Evolutionary conservation across 2,329 filamentous ascomycete genomes (phyloP).

Genomic region (Aureobasidium zeae): DNA sequence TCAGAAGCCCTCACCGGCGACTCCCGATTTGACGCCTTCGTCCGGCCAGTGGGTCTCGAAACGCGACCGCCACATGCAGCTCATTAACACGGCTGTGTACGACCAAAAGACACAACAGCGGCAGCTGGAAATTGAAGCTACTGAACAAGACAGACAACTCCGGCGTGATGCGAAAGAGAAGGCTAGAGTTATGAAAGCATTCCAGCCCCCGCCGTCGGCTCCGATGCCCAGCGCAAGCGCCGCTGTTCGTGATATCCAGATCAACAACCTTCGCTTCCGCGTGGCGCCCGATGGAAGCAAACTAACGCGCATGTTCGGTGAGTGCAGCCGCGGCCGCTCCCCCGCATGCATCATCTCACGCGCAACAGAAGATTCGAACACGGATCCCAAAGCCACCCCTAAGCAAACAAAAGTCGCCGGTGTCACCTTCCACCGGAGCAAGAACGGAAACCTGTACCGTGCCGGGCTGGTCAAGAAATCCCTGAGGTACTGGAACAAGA

Average conservation of each 20-base stretch:
- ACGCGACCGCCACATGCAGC: constrained; percentile 38
- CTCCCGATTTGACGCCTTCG: constrained; percentile 2
- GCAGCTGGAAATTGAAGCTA: constrained; percentile 62
- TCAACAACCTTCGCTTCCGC: constrained; percentile 65
- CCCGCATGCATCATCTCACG: constrained; percentile 20
- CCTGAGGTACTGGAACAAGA: constrained; percentile 5
- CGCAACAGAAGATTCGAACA: constrained; percentile 22
- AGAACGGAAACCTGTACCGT: constrained; percentile 77
- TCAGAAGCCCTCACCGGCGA: constrained; percentile 8
- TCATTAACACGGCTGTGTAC: constrained; percentile 73
- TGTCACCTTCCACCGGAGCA: constrained; percentile 75
- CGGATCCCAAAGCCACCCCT: constrained; percentile 48
- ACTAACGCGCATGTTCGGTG: constrained; percentile 64
- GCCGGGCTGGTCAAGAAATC: constrained; percentile 57
- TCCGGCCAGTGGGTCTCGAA: constrained; percentile 15
- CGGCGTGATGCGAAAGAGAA: constrained; percentile 51
- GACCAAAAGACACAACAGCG: constrained; percentile 63
- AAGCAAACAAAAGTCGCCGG: constrained; percentile 65
- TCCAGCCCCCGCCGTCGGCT: constrained; percentile 19
- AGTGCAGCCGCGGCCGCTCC: constrained; percentile 24
- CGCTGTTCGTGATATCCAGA: constrained; percentile 48
- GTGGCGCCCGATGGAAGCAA: constrained; percentile 74
- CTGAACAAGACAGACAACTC: constrained; percentile 48
- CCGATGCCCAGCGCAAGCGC: no score
- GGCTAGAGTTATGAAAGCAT: constrained; percentile 45